Conservation (phyloP, 1,139 yeast species). For the Tardiomyces blankii region DNA sequence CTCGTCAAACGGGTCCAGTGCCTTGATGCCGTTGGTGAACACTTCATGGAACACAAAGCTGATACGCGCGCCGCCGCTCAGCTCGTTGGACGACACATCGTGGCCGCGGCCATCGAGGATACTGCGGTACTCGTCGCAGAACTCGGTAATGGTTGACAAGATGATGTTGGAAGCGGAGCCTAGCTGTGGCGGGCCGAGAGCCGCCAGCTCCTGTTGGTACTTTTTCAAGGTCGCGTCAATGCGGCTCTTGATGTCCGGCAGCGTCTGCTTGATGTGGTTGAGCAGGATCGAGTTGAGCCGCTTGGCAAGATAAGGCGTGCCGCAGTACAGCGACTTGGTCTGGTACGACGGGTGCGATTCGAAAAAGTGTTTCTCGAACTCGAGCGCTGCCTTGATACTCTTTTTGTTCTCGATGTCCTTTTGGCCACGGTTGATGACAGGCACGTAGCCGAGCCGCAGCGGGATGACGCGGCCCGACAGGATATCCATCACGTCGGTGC, state of each 20-base stretch:
- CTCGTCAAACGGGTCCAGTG: slow-evolving; percentile 94
- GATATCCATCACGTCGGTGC: slow-evolving; percentile 97
- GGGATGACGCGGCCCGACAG: slow-evolving; percentile 95
- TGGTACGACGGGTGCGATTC: slow-evolving; percentile 91
- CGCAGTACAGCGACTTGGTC: slow-evolving; percentile 87
- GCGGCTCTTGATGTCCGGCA: slow-evolving; percentile 90
- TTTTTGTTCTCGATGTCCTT: slow-evolving; percentile 83
- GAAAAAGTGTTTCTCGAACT: slow-evolving; percentile 68
- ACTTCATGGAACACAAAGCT: slow-evolving; percentile 97
- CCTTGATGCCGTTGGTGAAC: slow-evolving; percentile 83
- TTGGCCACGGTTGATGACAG: slow-evolving; percentile 96
- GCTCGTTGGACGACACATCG: slow-evolving; percentile 50
- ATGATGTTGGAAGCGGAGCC: slow-evolving; percentile 88
- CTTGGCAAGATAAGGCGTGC: slow-evolving; percentile 93
- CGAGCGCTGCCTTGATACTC: slow-evolving; percentile 80
- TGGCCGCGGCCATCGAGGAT: slow-evolving; percentile 83
- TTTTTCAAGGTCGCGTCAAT: slow-evolving; percentile 84
- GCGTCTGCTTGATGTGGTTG: slow-evolving; percentile 87
- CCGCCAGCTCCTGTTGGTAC: slow-evolving; percentile 66
- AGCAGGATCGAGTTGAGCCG: slow-evolving; percentile 81
- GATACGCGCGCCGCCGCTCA: slow-evolving; percentile 97
- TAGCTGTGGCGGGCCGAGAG: slow-evolving; percentile 66
- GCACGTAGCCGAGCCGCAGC: slow-evolving; percentile 89
- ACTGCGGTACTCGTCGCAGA: slow-evolving; percentile 72
- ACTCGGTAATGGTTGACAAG: slow-evolving; percentile 81